These are phyloP conservation scores for Aspergillus pseudoterreus DNA, from an alignment of 2,329 filamentous ascomycete species.

Conservation along the genomic window DNA sequence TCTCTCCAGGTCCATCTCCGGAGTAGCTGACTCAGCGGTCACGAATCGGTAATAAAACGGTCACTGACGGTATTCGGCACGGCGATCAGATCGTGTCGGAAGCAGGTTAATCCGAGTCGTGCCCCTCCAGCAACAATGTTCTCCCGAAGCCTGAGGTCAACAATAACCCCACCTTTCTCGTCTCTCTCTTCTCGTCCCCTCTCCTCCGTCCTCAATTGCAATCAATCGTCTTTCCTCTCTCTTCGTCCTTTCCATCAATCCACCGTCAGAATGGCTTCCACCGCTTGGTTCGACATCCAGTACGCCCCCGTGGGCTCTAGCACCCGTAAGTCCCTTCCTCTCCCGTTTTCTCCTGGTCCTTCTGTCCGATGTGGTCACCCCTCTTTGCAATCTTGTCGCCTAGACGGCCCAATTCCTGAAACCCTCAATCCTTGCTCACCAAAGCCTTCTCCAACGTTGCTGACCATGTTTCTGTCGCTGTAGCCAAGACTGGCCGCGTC, in stretches of 20 bases:
- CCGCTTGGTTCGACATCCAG: conserved; percentile 73
- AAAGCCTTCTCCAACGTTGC: conserved; percentile 1
- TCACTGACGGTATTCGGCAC: not conserved
- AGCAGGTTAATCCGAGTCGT: conserved; percentile 25
- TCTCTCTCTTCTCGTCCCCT: conserved; percentile 35
- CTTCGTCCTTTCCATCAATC: conserved; percentile 59
- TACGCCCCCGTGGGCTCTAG: conserved; percentile 43
- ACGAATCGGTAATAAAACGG: no score
- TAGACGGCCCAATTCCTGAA: not conserved
- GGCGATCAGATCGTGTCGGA: conserved; percentile 12
- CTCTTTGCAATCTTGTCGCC: not conserved
- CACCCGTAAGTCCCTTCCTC: conserved; percentile 18
- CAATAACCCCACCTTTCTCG: conserved; percentile 44
- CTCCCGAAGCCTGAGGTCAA: conserved; percentile 37
- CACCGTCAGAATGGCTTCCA: conserved; percentile 67
- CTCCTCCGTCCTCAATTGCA: conserved; percentile 31
- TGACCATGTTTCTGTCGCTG: conserved; percentile 21
- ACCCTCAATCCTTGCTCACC: not conserved
- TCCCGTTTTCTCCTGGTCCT: conserved; percentile 11
- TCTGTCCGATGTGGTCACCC: not conserved
- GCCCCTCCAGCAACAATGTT: conserved; percentile 41
- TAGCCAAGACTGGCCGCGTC: conserved; percentile 74
- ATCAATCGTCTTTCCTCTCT: conserved; percentile 29
- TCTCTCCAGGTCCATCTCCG: no score
- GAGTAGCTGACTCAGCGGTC: not conserved